A percentile compares a stretch with the other conserved stretches of the same genome.
Evolutionary conservation across 495 filamentous ascomycete species (phyloP).

Genomic region (Pyronema domesticum): DNA sequence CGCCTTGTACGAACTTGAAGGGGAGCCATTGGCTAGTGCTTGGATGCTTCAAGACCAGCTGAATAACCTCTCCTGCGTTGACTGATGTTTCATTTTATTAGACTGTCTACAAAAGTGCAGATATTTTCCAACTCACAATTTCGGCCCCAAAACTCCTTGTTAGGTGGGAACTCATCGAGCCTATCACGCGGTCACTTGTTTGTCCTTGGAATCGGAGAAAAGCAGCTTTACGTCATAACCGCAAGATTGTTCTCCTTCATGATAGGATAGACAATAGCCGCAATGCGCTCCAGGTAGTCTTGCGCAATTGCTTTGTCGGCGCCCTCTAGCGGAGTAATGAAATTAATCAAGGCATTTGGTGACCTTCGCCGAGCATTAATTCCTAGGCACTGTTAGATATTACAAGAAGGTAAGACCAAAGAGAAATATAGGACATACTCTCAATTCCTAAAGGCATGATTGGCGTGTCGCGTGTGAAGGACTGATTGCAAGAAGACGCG

Average conservation of each 20-base stretch:
- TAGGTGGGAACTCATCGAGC: constrained; percentile 59
- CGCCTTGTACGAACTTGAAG: constrained; percentile 62
- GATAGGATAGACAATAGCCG: constrained; percentile 42
- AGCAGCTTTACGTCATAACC: constrained; percentile 36
- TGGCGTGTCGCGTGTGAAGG: background rate
- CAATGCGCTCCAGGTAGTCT: constrained; percentile 57
- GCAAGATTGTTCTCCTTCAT: constrained; percentile 51
- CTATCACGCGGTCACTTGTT: background rate
- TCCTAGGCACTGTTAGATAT: background rate
- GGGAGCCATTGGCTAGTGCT: constrained; percentile 49
- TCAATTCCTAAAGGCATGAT: constrained; percentile 2
- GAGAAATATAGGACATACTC: background rate
- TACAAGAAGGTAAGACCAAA: background rate
- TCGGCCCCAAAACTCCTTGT: constrained; percentile 42
- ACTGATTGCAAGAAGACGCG: background rate
- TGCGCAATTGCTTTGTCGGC: constrained; percentile 39
- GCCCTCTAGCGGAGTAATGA: constrained; percentile 56
- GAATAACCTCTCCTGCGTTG: constrained; percentile 68
- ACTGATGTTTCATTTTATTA: constrained; percentile 23
- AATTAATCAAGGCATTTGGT: constrained; percentile 52
- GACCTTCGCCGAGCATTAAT: constrained; percentile 46
- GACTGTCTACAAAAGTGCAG: background rate
- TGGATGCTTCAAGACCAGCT: constrained; percentile 52
- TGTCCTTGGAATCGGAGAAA: background rate
- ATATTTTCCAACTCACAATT: constrained; percentile 13